Base-by-base conservation (phyloP, 208 protist species). In the Trypanosoma vivax region DNA sequence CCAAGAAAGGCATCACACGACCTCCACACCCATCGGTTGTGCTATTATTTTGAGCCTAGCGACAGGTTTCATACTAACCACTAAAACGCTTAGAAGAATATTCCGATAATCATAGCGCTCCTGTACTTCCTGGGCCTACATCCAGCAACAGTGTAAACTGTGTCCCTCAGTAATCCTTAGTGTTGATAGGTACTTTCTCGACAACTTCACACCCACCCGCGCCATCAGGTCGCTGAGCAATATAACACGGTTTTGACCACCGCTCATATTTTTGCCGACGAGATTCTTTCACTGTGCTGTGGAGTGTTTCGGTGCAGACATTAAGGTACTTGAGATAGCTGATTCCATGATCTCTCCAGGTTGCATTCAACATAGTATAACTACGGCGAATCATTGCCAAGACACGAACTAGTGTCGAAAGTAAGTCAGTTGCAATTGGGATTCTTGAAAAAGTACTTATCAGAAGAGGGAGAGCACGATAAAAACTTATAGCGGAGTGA, bases 291-390 rank as follows among this genome's bases (percentile, higher is more conserved):
- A 82, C 60, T 5, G 79, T 48, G 70, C 77, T 87, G 70, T 92
- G 88, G 30, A 95, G 71, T 9, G 88, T 66, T 58, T 91, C 83
- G 5, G 83, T 92, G 70, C 76, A 73, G 5, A 95, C 79, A 55
- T 95, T 95, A 3, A 95, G 76, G 63, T 95, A 95, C 63, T 90
- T 87, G 35, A 95, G 46, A 70, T 95, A 95, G 55, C 76, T 90
- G 61, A 95, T 88, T 40, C 87, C 87, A 53, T 92, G 80, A 50
- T 90, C 80, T 42, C 88, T 71, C 88, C 88, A 95, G 60, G 27
- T 69, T n/a, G 37, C 19, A 45, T 60, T 87, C 43, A 88, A 60
- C 41, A 70, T 28, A 23, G 49, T 21, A 28, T 47, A 45, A 39
- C 79, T 72, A 52, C 82, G 82, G 49, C 82, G 81, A 43, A 94